Base-by-base conservation (phyloP, 2,329 filamentous ascomycete species). In the Pseudogymnoascus sp. region DNA sequence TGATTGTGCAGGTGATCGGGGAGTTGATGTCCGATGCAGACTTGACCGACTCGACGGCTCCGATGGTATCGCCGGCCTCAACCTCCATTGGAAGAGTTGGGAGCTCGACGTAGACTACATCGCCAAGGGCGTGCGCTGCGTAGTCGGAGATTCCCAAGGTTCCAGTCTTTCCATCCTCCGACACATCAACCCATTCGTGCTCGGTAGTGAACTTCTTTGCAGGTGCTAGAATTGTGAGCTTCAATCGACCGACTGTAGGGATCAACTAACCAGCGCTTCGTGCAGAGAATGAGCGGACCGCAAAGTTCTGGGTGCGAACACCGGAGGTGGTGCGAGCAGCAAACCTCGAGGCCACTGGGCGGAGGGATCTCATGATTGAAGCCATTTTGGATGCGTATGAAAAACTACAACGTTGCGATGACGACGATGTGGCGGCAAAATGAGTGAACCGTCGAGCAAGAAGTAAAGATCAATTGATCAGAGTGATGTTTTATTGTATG, bases 11-110 rank as follows among this genome's bases (percentile, higher is more conserved):
- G 61, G 83, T 79, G 69, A 97, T 84, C 16, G 95, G 95, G 12
- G 91, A 88, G 79, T 96, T 89, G 81, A 99, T 96, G 76, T 99
- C 95, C 67, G 91, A 93, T n/a, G 95, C 95, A 67, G 89, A 95
- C 83, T 99, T 99, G 77, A 99, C 95, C 2, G 92, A 97, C 81
- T 99, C 95, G 70, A 99, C 93, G 65, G 93, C 92, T 69, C 95
- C 95, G 70, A 97, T 89, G 68, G 89, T 83, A 74, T 97, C 93
- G 72, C 92, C 92, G 64, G 87, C 84, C 64, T 78, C 77, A 66
- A 96, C 83, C 71, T 88, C 84, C 70, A 87, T 80, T 68, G 86
- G 88, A 63, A 82, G 74, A 69, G 88, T 81, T 63, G 95, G 95
- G 31, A 99, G 89, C 82, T 99, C 95, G 72, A 97, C 92, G 80